Evolutionary conservation across 2,329 filamentous ascomycete genomes (phyloP).

Genomic region (Cladosporium sp.): DNA sequence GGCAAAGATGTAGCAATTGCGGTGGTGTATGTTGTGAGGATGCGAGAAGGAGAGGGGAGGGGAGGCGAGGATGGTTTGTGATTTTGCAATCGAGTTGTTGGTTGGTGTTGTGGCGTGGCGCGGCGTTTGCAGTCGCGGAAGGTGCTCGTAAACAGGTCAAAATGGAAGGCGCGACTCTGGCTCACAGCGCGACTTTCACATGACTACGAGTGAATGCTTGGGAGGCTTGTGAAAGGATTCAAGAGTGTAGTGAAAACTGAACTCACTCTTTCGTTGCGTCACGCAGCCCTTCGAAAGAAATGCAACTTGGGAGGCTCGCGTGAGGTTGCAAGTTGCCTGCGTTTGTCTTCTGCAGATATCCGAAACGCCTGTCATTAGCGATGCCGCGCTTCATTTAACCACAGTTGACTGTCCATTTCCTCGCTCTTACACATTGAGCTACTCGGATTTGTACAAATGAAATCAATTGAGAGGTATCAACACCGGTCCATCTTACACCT

Average conservation of each 20-base stretch:
- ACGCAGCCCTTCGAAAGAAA: background rate
- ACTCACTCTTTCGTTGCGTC: background rate
- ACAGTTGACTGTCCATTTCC: background rate
- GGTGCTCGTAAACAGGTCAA: constrained; percentile 14
- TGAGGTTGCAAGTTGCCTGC: constrained; percentile 1
- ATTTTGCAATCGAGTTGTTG: background rate
- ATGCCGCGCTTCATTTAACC: background rate
- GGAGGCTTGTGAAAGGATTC: background rate
- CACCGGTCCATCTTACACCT: constrained; percentile 13
- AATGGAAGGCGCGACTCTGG: constrained; percentile 23
- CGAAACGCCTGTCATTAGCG: constrained; percentile 18
- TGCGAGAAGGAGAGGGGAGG: background rate
- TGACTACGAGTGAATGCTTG: background rate
- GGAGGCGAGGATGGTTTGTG: background rate
- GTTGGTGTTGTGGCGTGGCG: background rate
- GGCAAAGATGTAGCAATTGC: constrained; percentile 9
- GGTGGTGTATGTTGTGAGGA: constrained; percentile 1
- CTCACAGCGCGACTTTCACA: constrained; percentile 1
- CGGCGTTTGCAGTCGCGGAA: constrained; percentile 9
- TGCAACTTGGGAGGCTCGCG: background rate
- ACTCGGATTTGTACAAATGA: background rate
- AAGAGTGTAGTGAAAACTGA: background rate
- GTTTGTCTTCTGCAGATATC: constrained; percentile 18
- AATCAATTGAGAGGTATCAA: constrained; percentile 17
- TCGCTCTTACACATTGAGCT: background rate